phyloP scores from a whole-genome alignment of 495 filamentous ascomycete genomes.

The Elasticomyces elasticus region DNA sequence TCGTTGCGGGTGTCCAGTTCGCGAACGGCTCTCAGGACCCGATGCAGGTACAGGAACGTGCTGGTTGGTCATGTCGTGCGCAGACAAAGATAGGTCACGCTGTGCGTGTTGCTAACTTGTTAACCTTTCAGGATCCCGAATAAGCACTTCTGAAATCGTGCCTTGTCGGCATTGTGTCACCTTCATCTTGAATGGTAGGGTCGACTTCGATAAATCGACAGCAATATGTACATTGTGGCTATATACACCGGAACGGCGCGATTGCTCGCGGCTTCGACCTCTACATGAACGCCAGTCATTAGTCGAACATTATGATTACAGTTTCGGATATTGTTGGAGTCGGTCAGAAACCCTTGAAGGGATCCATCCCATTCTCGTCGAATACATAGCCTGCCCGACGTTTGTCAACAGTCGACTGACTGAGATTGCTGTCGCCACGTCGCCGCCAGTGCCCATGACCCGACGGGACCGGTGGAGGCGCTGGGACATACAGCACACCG shows the following conservation, averaged over 20 bases:
- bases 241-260: neutral
- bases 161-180: too few relatives aligned
- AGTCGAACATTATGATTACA: neutral
- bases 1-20: too few relatives aligned
- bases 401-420: constrained; percentile 13
- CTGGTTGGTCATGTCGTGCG: neutral
- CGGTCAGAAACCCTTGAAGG: constrained; percentile 18
- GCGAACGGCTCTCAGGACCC: too few relatives aligned
- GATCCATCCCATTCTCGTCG: constrained; percentile 22
- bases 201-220: neutral
- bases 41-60: too few relatives aligned
- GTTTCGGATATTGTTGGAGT: neutral
- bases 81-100: neutral
- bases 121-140: too few relatives aligned
- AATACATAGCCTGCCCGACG: constrained; percentile 16
- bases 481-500: constrained; percentile 17
- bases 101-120: too few relatives aligned
- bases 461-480: constrained; percentile 18
- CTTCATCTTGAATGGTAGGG: neutral
- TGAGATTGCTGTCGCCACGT: constrained; percentile 24
- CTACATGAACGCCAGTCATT: neutral
- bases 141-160: too few relatives aligned
- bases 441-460: neutral
- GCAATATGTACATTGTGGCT: neutral
- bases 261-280: neutral